Base-by-base conservation (phyloP, 1,284 basidiomycete species). In the Cutaneotrichosporon mucoides region DNA sequence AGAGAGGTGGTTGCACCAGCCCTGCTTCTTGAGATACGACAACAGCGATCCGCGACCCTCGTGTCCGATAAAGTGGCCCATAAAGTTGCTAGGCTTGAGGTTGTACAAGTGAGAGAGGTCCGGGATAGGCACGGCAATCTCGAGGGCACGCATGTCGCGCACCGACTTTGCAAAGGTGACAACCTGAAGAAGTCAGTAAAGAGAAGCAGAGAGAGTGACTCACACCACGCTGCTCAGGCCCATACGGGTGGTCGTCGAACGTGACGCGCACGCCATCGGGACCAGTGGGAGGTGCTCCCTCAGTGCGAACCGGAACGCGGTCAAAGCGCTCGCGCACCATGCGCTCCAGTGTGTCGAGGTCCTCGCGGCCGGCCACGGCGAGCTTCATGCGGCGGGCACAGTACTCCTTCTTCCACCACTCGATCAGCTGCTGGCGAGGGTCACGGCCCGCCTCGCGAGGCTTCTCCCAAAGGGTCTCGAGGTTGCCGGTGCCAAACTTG, bases 321-420 rank as follows among this genome's bases (percentile, higher is more conserved):
- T 72, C 73, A 56, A 79, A 79, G 57, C 68, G 62, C 35, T 75
- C 72, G 60, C 68, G 68, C 13, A 77, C 76, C 73, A 72, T 73
- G 46, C 64, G 66, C 62, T 78, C 76, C 11, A 79, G 63, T 8
- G 70, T 73, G 54, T 76, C 76, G 15, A 77, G 63, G 59, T 67
- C 69, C 86, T 93, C 90, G 81, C 89, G 91, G 34, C 94, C 93
- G 40, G 96, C 82, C 15, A 99, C 84, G 64, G 88, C 91, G 42
- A 99, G 78, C 68, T 88, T 88, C 94, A 98, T 98, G 55, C 94
- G 82, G 73, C 90, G 88, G 5, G 96, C 92, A 66, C 90, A 95
- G 77, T 99, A 99, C 75, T 97, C 88, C 66, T 85, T 83, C 56
- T 81, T 82, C 90, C 95, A 98, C 92, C 97, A 99, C 77, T 95